phyloP scores from a whole-genome alignment of 2,329 filamentous ascomycete genomes.

The Phialocephala subalpina region DNA sequence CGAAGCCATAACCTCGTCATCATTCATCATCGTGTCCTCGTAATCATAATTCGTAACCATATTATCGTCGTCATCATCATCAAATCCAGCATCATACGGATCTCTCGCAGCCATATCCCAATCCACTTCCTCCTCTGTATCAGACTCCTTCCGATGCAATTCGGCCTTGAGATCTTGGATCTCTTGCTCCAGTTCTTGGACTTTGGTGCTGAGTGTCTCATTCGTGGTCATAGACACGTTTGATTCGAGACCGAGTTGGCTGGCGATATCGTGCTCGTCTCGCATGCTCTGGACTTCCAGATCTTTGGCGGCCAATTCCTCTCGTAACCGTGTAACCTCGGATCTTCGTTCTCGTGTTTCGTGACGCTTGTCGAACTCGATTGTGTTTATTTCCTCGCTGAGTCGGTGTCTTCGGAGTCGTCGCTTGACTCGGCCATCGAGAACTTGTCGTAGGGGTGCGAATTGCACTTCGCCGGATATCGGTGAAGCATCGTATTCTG shows the following conservation, averaged over 20 bases:
- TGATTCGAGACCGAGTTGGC: conserved; percentile 40
- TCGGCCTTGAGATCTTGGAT: conserved; percentile 39
- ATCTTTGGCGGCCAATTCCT: conserved; percentile 50
- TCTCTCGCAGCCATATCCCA: conserved; percentile 61
- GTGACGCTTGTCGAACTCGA: conserved; percentile 55
- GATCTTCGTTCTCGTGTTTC: conserved; percentile 49
- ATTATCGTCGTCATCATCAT: conserved; percentile 46
- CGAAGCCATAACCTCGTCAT: conserved; percentile 39
- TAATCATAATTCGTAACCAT: conserved; percentile 47
- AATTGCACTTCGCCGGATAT: conserved; percentile 53
- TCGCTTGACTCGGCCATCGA: conserved; percentile 64
- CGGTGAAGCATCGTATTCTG: conserved; percentile 35
- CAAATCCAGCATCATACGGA: conserved; percentile 44
- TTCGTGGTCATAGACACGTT: conserved; percentile 27
- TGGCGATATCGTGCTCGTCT: conserved; percentile 41
- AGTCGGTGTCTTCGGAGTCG: conserved; percentile 63
- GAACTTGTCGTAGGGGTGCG: conserved; percentile 59
- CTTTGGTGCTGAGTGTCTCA: conserved; percentile 30
- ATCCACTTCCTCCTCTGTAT: conserved; percentile 42
- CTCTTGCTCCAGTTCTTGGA: conserved; percentile 41
- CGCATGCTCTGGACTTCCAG: conserved; percentile 41
- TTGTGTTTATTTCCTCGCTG: conserved; percentile 64
- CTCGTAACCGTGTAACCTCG: conserved; percentile 58
- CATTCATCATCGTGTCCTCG: conserved; percentile 32
- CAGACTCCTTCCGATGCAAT: conserved; percentile 35